Evolutionary conservation across 1,284 basidiomycete genomes (phyloP).

Genomic region (Caloboletus firmus): DNA sequence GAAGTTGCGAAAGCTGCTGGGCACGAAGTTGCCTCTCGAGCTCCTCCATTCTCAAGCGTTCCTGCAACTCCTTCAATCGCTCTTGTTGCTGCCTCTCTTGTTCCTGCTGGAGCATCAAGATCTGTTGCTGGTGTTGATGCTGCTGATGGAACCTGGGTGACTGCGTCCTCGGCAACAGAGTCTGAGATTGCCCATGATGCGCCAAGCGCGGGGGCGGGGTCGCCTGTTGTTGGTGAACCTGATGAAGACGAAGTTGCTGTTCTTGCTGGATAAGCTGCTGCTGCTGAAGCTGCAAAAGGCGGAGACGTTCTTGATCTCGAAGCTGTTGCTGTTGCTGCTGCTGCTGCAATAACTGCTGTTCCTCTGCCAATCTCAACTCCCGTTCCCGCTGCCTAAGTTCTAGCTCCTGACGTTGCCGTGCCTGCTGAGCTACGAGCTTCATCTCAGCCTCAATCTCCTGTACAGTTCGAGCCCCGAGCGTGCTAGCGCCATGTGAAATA

Average conservation of each 20-base stretch:
- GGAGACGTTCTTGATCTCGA: slow-evolving; percentile 43
- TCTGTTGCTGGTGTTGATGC: slow-evolving; percentile 65
- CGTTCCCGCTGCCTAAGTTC: slow-evolving; percentile 38
- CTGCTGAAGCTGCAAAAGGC: slow-evolving; percentile 42
- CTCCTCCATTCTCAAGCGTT: slow-evolving; percentile 61
- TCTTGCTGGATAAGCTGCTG: slow-evolving; percentile 36
- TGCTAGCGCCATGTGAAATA: slow-evolving; percentile 37
- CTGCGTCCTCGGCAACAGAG: slow-evolving; percentile 62
- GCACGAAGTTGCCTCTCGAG: slow-evolving; percentile 57
- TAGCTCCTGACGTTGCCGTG: slow-evolving; percentile 39
- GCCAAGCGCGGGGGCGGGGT: slow-evolving; percentile 68
- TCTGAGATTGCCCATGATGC: slow-evolving; percentile 37
- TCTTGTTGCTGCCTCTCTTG: slow-evolving; percentile 52
- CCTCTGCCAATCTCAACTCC: slow-evolving; percentile 39
- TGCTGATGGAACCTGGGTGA: slow-evolving; percentile 71
- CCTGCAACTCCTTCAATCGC: slow-evolving; percentile 51
- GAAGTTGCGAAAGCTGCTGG: slow-evolving; percentile 50
- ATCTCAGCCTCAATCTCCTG: slow-evolving; percentile 96
- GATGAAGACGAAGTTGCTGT: slow-evolving; percentile 40
- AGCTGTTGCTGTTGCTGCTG: slow-evolving; percentile 33
- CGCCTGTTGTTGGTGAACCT: slow-evolving; percentile 46
- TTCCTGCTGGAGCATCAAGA: slow-evolving; percentile 58
- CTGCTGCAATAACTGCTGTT: slow-evolving; percentile 42
- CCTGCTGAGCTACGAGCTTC: slow-evolving; percentile 54
- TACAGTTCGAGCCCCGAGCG: slow-evolving; percentile 68